phyloP scores from a whole-genome alignment of 495 filamentous ascomycete species.

The Thermochaetoides thermophila region DNA sequence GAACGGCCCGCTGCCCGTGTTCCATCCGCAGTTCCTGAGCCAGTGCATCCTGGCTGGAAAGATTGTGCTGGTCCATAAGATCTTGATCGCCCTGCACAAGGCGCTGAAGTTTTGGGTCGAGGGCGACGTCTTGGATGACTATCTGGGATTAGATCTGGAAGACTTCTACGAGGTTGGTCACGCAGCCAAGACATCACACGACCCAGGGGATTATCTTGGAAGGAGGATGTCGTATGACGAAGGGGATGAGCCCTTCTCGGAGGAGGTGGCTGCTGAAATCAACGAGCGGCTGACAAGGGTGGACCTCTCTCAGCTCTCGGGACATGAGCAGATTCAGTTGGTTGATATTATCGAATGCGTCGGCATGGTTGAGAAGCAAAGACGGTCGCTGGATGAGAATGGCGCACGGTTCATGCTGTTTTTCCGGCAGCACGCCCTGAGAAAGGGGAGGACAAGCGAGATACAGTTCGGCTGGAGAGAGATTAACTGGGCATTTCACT shows the following conservation, averaged over 20 bases:
- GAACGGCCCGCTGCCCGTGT: slow-evolving; percentile 80
- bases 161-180: slow-evolving; percentile 45
- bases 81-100: slow-evolving; percentile 60
- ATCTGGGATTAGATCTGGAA: slow-evolving; percentile 55
- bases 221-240: slow-evolving; percentile 34
- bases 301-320: slow-evolving; percentile 68
- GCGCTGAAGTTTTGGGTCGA: slow-evolving; percentile 71
- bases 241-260: slow-evolving; percentile 48
- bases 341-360: slow-evolving; percentile 80
- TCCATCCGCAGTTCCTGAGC: slow-evolving; percentile 82
- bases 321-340: slow-evolving; percentile 78
- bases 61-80: slow-evolving; percentile 51
- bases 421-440: slow-evolving; percentile 70
- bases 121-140: slow-evolving; percentile 68
- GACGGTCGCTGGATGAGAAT: slow-evolving; percentile 84
- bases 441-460: slow-evolving; percentile 47
- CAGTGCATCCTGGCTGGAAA: slow-evolving; percentile 82
- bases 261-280: slow-evolving; percentile 53
- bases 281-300: slow-evolving; percentile 64
- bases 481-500: slow-evolving; percentile 90
- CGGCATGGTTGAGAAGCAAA: slow-evolving; percentile 74
- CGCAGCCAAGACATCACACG: slow-evolving; percentile 7
- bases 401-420: slow-evolving; percentile 82
- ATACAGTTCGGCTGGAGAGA: slow-evolving; percentile 78
- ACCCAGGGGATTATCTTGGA: slow-evolving; percentile 13